Evolutionary conservation across 768 basidiomycete genomes (phyloP).

Genomic region (Mycena metata): DNA sequence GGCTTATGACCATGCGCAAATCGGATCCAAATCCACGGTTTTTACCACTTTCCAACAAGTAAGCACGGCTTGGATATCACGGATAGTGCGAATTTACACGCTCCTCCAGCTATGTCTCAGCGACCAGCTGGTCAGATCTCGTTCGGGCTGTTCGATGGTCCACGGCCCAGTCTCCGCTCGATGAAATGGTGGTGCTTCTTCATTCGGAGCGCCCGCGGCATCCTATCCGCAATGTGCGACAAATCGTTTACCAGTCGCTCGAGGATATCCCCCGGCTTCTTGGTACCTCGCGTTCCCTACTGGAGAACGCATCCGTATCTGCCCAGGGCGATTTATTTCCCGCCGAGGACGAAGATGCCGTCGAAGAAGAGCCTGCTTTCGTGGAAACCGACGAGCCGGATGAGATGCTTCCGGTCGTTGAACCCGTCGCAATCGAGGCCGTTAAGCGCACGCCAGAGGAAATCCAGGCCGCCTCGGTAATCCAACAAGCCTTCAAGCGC

Average conservation of each 20-base stretch:
- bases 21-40: conserved; percentile 17
- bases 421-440: conserved; percentile 22
- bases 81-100: not conserved
- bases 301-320: conserved; percentile 14
- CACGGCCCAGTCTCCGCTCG: conserved; percentile 35
- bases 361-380: conserved; percentile 30
- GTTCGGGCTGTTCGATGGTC: conserved; percentile 44
- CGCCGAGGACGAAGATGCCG: conserved; percentile 29
- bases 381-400: conserved; percentile 20
- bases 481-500: conserved; percentile 40
- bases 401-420: conserved; percentile 19
- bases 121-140: conserved; percentile 37
- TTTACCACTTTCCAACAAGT: conserved; percentile 26
- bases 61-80: not conserved
- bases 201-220: conserved; percentile 22
- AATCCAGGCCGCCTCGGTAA: conserved; percentile 39
- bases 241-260: conserved; percentile 46
- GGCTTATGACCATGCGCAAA: conserved; percentile 4
- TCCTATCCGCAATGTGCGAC: conserved; percentile 40
- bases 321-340: conserved; percentile 1
- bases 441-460: conserved; percentile 46
- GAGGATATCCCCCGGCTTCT: conserved; percentile 50
- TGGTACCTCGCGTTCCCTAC: conserved; percentile 14
- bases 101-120: conserved; percentile 26
- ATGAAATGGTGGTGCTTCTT: conserved; percentile 45